A percentile compares a stretch with the other conserved stretches of the same genome.
These are phyloP conservation scores for Colletotrichum godetiae DNA, from an alignment of 2,329 filamentous ascomycete genomes.

Conservation along the genomic window DNA sequence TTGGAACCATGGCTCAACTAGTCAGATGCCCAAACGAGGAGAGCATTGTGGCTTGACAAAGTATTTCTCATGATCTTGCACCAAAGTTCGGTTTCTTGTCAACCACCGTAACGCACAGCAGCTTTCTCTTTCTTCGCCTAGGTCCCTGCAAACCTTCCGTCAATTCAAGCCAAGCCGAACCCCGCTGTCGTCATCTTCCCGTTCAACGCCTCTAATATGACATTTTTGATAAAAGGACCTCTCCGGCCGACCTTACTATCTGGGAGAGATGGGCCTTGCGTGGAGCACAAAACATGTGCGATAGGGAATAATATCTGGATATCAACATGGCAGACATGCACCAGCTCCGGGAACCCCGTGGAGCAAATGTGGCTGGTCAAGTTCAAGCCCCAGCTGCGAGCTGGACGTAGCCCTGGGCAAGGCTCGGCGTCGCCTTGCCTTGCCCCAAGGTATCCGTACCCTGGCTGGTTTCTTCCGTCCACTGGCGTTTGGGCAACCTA, in stretches of 20 bases:
- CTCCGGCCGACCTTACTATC: conserved; percentile 7
- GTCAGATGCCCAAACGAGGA: too few species aligned
- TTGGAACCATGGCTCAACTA: too few species aligned
- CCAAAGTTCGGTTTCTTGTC: neutral
- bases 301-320: conserved; percentile 6
- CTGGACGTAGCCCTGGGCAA: neutral
- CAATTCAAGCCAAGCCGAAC: neutral
- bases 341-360: conserved; percentile 11
- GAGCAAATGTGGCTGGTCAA: conserved; percentile 18
- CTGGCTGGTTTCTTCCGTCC: conserved; percentile 1
- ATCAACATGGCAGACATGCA: neutral
- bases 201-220: neutral
- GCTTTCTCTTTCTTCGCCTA: neutral
- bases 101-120: neutral
- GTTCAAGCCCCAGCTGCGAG: conserved; percentile 18
- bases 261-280: conserved; percentile 6
- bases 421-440: conserved; percentile 13
- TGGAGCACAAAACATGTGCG: neutral
- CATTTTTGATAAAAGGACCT: conserved; percentile 4
- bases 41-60: neutral
- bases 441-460: neutral
- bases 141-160: neutral
- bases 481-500: neutral
- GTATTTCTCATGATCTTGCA: neutral
- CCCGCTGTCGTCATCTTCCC: conserved; percentile 11